These are phyloP conservation scores for Porphyrellus cyaneotinctus DNA, from an alignment of 768 basidiomycete species.

Conservation along the genomic window DNA sequence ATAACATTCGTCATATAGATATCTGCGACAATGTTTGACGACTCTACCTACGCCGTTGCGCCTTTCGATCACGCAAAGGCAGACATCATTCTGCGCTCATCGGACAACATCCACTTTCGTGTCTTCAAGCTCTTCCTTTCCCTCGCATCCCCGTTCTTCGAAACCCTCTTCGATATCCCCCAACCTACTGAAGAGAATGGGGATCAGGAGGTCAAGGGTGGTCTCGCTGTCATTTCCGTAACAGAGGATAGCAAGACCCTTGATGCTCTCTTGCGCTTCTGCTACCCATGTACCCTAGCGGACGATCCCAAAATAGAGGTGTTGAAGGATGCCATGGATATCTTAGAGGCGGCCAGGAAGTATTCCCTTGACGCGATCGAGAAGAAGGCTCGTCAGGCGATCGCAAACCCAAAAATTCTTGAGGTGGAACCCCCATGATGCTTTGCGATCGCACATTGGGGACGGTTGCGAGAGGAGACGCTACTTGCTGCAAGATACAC, in stretches of 20 bases:
- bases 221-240: conserved; percentile 16
- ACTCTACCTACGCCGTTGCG: conserved; percentile 3
- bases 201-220: conserved; percentile 14
- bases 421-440: background rate
- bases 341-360: background rate
- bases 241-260: conserved; percentile 21
- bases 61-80: conserved; percentile 17
- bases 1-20: background rate
- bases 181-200: conserved; percentile 13
- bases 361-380: background rate
- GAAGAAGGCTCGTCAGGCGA: background rate
- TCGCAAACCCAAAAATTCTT: background rate
- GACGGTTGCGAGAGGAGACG: background rate
- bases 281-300: conserved; percentile 16
- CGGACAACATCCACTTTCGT: background rate
- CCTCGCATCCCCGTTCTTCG: conserved; percentile 29
- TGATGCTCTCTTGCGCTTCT: conserved; percentile 24
- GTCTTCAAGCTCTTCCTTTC: conserved; percentile 2
- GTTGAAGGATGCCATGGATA: background rate
- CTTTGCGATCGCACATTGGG: background rate
- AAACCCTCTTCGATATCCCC: conserved; percentile 23
- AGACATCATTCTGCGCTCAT: conserved; percentile 10
- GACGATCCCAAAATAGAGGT: background rate
- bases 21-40: background rate
- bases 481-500: conserved; percentile 9